A percentile compares a stretch with the other conserved stretches of the same genome.
phyloP scores from a whole-genome alignment of 2,329 filamentous ascomycete genomes.

The Truncatella angustata region DNA sequence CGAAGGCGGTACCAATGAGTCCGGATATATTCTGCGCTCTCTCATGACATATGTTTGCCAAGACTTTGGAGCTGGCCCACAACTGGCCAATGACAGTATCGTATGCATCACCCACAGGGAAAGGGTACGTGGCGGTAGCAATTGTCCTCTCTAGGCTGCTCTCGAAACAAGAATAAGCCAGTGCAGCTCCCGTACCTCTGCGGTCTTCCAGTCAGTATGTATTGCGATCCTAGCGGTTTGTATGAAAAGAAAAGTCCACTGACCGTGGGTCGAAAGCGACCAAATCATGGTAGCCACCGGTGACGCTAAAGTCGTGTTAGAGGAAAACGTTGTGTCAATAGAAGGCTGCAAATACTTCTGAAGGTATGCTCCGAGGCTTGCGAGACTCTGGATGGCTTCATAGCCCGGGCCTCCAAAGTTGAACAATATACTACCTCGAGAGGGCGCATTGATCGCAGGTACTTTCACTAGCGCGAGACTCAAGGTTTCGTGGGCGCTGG shows the following conservation, averaged over 20 bases:
- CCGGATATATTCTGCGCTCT: slow-evolving; percentile 16
- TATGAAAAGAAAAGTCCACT: neutral
- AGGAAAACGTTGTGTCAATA: no score
- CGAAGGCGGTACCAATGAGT: slow-evolving; percentile 30
- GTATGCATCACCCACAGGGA: slow-evolving; percentile 4
- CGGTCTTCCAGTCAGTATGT: neutral
- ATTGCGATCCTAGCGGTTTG: no score
- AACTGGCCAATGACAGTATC: slow-evolving; percentile 14
- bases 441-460: slow-evolving; percentile 14
- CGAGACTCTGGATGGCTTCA: neutral
- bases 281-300: slow-evolving; percentile 19
- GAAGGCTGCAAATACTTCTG: neutral
- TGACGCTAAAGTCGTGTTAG: slow-evolving; percentile 11
- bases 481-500: neutral
- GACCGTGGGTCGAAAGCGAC: slow-evolving; percentile 21
- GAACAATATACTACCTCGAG: slow-evolving; percentile 11
- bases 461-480: neutral
- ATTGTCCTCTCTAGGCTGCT: neutral
- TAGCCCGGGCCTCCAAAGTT: slow-evolving; percentile 14
- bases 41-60: slow-evolving; percentile 19
- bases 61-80: slow-evolving; percentile 15
- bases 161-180: slow-evolving; percentile 20
- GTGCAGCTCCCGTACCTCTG: slow-evolving; percentile 18
- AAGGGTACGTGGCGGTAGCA: neutral
- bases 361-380: neutral